Percentiles rank a stretch among this genome's conserved stretches.
These are phyloP conservation scores for Camelina sativa DNA, from an alignment of 345 rosid species.

Conservation along the genomic window DNA sequence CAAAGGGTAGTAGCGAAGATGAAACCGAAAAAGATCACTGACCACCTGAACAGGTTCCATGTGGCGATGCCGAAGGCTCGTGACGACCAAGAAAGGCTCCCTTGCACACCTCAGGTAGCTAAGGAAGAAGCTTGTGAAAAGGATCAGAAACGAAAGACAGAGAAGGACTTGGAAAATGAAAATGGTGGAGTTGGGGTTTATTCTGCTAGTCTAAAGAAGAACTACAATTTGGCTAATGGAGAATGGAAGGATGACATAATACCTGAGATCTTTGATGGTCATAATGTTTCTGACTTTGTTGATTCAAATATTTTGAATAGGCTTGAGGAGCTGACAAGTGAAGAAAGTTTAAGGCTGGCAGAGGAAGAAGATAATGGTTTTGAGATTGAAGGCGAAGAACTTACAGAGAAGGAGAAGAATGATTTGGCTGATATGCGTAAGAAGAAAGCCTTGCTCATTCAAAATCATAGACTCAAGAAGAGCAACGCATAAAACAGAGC, in stretches of 20 bases:
- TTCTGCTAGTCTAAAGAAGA: slow-evolving; percentile 80
- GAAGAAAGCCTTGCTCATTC: slow-evolving; percentile 69
- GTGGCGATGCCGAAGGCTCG: slow-evolving; percentile 85
- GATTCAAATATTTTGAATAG: slow-evolving; percentile 77
- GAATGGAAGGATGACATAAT: slow-evolving; percentile 86
- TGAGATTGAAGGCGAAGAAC: slow-evolving; percentile 64
- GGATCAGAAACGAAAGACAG: slow-evolving; percentile 69
- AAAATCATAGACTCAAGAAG: slow-evolving; percentile 74
- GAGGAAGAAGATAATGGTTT: slow-evolving; percentile 61
- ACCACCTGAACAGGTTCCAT: slow-evolving; percentile 78
- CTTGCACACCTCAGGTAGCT: slow-evolving; percentile 79
- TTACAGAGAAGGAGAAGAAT: slow-evolving; percentile 67
- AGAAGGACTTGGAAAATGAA: slow-evolving; percentile 85
- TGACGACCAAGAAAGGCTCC: slow-evolving; percentile 68
- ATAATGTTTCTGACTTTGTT: slow-evolving; percentile 81
- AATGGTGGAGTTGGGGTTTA: slow-evolving; percentile 95
- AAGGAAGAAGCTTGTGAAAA: slow-evolving; percentile 58
- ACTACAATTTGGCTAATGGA: slow-evolving; percentile 67
- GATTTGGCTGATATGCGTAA: slow-evolving; percentile 68
- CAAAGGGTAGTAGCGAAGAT: slow-evolving; percentile 86
- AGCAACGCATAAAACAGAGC: slow-evolving; percentile 73
- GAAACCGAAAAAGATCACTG: slow-evolving; percentile 89
- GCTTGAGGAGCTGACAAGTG: slow-evolving; percentile 78
- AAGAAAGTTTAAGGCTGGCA: slow-evolving; percentile 66
- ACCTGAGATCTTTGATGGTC: slow-evolving; percentile 94